Evolutionary conservation across 1,284 basidiomycete genomes (phyloP), one percentile per base, ranked within the genome.

Genomic region (Golubevia sp.): DNA sequence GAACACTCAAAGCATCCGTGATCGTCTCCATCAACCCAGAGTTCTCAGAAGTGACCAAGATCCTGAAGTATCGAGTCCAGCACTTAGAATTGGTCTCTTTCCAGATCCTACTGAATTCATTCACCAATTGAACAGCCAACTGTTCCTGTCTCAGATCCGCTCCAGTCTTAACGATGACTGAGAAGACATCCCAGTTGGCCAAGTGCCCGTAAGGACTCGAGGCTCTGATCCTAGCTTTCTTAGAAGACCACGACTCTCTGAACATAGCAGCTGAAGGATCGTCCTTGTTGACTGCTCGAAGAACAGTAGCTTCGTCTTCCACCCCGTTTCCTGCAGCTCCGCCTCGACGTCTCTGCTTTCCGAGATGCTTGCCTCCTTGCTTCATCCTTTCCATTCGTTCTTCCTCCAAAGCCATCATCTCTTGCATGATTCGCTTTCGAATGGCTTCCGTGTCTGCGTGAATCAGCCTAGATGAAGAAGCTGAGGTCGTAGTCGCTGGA

Each of bases 141-240:
- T 99, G 97, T 83, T 99, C 97, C 85, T 99, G 97, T 55, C 97
- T 89, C 59, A 99, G 85, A 84, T 99, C 97, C 26, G 92, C 94
- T 1, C 96, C 97, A 2, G 95, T 98, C 86, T 99, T 99, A 82
- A 99, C 94, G 69, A 99, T 99, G 55, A 98, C 93, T 7, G 94
- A 96, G 55, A 98, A 89, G 70, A 95, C 94, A 75, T 88, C 87
- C 86, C 86, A 88, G 82, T 84, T 88, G 86, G 93, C 91, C 62
- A 98, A 86, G 85, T 97, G 94, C 13, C 97, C 97, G 86, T 98
- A 99, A 0, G 97, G 97, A 21, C 93, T 96, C 38, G 89, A 88
- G 59, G 93, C 90, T 54, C 94, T 89, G 86, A 99, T 97, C 58
- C 97, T 89, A 82, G 91, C 92, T 88, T 95, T 97, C 86, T 99